Percentiles rank a stretch among this genome's conserved stretches.
Conservation (phyloP, 768 basidiomycete genomes). For the Myochromella boudieri region DNA sequence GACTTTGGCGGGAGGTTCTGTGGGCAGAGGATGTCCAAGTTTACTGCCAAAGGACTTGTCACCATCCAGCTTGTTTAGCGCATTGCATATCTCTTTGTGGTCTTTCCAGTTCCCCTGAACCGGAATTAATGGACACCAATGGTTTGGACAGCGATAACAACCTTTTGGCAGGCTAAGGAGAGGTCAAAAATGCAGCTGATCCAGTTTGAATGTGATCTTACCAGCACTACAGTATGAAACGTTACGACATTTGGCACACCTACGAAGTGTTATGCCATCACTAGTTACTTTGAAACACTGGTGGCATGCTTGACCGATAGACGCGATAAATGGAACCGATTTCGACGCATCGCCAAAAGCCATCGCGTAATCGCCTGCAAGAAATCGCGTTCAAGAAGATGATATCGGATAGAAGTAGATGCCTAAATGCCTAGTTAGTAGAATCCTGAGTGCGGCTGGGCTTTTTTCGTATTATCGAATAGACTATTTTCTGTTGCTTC, state of each 20-base stretch:
- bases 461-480: too few relatives aligned
- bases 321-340: slow-evolving; percentile 23
- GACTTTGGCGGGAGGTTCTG: too few relatives aligned
- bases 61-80: slow-evolving; percentile 22
- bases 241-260: slow-evolving; percentile 29
- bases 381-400: too few relatives aligned
- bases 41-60: slow-evolving; percentile 7
- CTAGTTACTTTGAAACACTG: slow-evolving; percentile 27
- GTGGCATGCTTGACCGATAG: slow-evolving; percentile 29
- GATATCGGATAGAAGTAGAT: too few relatives aligned
- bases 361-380: too few relatives aligned
- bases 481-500: too few relatives aligned
- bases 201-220: slow-evolving; percentile 7
- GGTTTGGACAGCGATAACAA: slow-evolving; percentile 4
- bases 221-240: slow-evolving; percentile 32
- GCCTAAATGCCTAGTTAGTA: too few relatives aligned
- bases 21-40: too few relatives aligned
- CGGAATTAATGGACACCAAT: not conserved
- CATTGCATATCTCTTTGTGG: slow-evolving; percentile 35
- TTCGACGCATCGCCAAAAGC: too few relatives aligned
- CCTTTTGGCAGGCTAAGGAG: slow-evolving; percentile 31
- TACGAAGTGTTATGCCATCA: slow-evolving; percentile 20
- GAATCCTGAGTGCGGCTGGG: too few relatives aligned
- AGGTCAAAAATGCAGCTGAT: not conserved
- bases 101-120: slow-evolving; percentile 28